Conservation (phyloP, 768 basidiomycete species). For the Hericium erinaceus region DNA sequence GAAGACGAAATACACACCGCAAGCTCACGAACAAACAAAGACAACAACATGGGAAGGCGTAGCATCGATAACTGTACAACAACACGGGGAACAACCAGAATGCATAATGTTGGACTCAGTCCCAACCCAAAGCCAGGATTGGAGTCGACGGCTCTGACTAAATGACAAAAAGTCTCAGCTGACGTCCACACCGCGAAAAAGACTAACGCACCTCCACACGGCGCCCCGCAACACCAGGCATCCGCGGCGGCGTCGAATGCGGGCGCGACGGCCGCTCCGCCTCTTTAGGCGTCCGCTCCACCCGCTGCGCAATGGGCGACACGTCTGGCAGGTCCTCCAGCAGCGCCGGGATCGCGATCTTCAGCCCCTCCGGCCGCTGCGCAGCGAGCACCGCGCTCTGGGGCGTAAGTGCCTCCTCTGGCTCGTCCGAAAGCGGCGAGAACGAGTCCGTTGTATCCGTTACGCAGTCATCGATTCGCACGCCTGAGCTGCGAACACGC, state of each 20-base stretch:
- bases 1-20: neutral
- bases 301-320: neutral
- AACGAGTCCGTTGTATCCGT: neutral
- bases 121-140: too few species aligned
- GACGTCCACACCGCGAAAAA: neutral
- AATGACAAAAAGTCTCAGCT: neutral
- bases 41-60: neutral
- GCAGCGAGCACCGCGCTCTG: neutral
- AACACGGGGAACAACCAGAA: too few species aligned
- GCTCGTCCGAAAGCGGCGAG: neutral
- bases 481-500: neutral
- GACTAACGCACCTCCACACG: neutral
- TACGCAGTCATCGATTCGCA: neutral
- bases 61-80: neutral
- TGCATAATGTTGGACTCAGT: too few species aligned
- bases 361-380: neutral
- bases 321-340: neutral
- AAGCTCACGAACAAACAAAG: neutral
- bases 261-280: slow-evolving; percentile 5
- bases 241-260: slow-evolving; percentile 10
- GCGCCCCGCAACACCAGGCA: neutral
- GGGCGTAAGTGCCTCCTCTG: neutral
- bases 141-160: neutral
- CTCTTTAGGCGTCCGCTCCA: neutral
- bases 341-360: neutral